Conservation (phyloP, 1,139 yeast genomes). For the Insectozyma bohioensis region DNA sequence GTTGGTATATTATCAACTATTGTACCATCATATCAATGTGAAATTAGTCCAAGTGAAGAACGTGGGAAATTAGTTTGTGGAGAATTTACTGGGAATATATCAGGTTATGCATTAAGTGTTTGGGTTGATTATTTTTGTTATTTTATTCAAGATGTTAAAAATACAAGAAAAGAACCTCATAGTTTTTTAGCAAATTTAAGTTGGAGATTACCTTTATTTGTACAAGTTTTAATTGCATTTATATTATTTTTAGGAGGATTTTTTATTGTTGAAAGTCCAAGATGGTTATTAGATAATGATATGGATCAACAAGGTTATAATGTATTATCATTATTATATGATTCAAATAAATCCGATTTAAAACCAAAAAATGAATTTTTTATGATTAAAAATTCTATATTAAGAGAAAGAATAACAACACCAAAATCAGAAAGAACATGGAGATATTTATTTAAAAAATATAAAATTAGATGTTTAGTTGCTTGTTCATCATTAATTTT, state of each 20-base stretch:
- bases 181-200: slow-evolving; percentile 45
- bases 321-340: slow-evolving; percentile 78
- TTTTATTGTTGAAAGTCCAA: slow-evolving; percentile 55
- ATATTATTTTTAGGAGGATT: slow-evolving; percentile 50
- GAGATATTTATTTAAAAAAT: slow-evolving; percentile 41
- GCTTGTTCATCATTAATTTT: slow-evolving; percentile 53
- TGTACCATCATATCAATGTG: slow-evolving; percentile 57
- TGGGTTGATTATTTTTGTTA: slow-evolving; percentile 58
- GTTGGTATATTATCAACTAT: slow-evolving; percentile 54
- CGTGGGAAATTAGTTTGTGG: slow-evolving; percentile 56
- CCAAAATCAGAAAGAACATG: slow-evolving; percentile 47
- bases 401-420: slow-evolving; percentile 43
- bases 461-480: slow-evolving; percentile 40
- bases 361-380: slow-evolving; percentile 55
- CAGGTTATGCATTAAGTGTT: slow-evolving; percentile 52
- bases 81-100: slow-evolving; percentile 54
- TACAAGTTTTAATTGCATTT: slow-evolving; percentile 49
- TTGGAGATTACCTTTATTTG: slow-evolving; percentile 52
- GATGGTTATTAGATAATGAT: slow-evolving; percentile 54
- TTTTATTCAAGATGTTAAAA: slow-evolving; percentile 44
- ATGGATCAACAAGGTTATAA: slow-evolving; percentile 56
- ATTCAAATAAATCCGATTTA: slow-evolving; percentile 53
- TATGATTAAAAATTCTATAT: slow-evolving; percentile 77
- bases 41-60: slow-evolving; percentile 54
- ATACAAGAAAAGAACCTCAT: slow-evolving; percentile 37